phyloP scores from a whole-genome alignment of 2,329 filamentous ascomycete species.

The Talaromyces funiculosus region DNA sequence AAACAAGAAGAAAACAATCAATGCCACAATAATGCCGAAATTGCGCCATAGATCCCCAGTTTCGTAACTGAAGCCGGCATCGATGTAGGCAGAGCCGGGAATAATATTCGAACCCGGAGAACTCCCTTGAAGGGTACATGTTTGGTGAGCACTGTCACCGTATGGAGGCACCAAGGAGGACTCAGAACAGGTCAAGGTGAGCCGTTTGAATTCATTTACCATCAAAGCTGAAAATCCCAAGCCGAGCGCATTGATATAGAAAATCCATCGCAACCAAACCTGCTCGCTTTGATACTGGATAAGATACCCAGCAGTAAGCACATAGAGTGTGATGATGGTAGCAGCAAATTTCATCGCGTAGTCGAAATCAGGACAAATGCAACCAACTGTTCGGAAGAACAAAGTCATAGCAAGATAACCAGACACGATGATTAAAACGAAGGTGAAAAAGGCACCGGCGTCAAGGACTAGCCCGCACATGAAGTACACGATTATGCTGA shows the following conservation, averaged over 20 bases:
- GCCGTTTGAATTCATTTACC: constrained; percentile 74
- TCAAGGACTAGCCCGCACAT: constrained; percentile 65
- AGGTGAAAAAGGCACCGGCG: constrained; percentile 73
- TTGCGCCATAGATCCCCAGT: constrained; percentile 65
- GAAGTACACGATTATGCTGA: constrained; percentile 72
- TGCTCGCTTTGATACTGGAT: constrained; percentile 73
- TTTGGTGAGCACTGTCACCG: constrained; percentile 65
- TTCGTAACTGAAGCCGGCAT: constrained; percentile 61
- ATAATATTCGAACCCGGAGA: constrained; percentile 59
- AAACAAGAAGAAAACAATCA: constrained; percentile 32
- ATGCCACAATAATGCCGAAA: constrained; percentile 35
- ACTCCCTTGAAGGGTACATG: constrained; percentile 74
- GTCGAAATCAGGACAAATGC: constrained; percentile 73
- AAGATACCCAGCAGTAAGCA: constrained; percentile 74
- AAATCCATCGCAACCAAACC: constrained; percentile 66
- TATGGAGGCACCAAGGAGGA: constrained; percentile 65
- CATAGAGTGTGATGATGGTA: constrained; percentile 72
- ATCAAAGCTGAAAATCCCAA: constrained; percentile 73
- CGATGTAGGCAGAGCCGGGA: constrained; percentile 63
- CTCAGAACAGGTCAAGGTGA: constrained; percentile 63
- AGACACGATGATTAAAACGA: constrained; percentile 64
- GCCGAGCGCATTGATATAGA: constrained; percentile 66
- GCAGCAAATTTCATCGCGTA: constrained; percentile 79
- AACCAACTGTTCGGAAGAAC: constrained; percentile 71
- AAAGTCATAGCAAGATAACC: constrained; percentile 69